A percentile compares a stretch with the other conserved stretches of the same genome.
Conservation (phyloP, 1,284 basidiomycete genomes). For the Vanrija sp. region DNA sequence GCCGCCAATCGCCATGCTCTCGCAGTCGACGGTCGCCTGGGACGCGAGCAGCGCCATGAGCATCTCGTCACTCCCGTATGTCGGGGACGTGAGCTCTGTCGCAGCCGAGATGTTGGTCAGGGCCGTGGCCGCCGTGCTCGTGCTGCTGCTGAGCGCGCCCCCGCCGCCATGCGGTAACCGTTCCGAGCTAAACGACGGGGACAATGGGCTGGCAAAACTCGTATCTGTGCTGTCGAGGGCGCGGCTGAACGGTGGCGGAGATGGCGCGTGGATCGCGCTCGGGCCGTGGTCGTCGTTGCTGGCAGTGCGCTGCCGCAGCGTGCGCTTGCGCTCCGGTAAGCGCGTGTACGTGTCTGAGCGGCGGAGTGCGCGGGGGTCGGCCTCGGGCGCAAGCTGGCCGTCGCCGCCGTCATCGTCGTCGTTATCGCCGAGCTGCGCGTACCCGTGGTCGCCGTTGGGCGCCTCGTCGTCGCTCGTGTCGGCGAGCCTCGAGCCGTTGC, state of each 20-base stretch:
- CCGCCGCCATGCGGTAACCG: not conserved
- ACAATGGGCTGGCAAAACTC: not conserved
- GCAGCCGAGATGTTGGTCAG: not conserved
- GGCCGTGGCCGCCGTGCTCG: slow-evolving; percentile 4
- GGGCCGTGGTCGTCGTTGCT: too few relatives aligned
- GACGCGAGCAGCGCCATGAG: slow-evolving; percentile 76
- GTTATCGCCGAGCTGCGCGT: not conserved
- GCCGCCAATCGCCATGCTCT: slow-evolving; percentile 65
- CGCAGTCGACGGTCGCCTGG: slow-evolving; percentile 70
- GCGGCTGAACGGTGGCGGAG: too few relatives aligned
- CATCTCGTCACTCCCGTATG: slow-evolving; percentile 59
- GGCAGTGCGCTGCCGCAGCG: too few relatives aligned
- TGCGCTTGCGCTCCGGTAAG: too few relatives aligned
- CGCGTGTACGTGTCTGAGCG: too few relatives aligned
- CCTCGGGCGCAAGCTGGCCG: not conserved
- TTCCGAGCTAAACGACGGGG: not conserved
- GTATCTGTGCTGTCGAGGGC: too few relatives aligned
- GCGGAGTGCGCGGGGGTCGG: not conserved
- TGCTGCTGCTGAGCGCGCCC: slow-evolving; percentile 2
- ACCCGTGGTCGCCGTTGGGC: not conserved
- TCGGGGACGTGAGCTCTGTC: not conserved
- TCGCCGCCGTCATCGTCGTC: not conserved
- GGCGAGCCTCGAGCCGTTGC: not conserved
- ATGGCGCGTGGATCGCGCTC: too few relatives aligned
- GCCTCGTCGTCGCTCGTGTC: not conserved